Percentiles rank a stretch among this genome's conserved stretches.
Evolutionary conservation across 257 asterid species (phyloP).

Genomic region (Ajuga chamaepitys): DNA sequence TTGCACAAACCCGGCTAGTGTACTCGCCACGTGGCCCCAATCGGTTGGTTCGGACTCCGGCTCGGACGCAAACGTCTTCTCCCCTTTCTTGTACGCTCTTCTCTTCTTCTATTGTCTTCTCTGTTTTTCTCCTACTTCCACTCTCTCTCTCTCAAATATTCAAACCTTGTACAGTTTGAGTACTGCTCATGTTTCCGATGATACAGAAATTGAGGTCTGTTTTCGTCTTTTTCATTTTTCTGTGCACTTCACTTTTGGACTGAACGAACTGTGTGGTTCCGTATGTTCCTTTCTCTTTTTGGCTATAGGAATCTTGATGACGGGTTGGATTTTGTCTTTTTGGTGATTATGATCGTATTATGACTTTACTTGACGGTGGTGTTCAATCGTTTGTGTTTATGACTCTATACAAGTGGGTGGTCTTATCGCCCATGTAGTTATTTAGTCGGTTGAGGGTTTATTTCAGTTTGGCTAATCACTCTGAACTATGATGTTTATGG

Average conservation of each 20-base stretch:
- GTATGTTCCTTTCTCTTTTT: not conserved
- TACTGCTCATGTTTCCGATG: constrained; percentile 14
- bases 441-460: not conserved
- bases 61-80: constrained; percentile 17
- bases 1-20: constrained; percentile 7
- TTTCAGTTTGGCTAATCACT: not conserved
- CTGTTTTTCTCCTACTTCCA: constrained; percentile 5
- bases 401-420: not conserved
- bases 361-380: not conserved
- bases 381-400: constrained; percentile 7
- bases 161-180: not conserved
- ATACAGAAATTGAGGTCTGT: constrained; percentile 5
- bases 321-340: not conserved
- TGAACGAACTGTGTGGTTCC: not conserved
- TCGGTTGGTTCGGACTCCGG: constrained; percentile 33
- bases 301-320: not conserved
- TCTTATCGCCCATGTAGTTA: not conserved
- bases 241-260: not conserved
- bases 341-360: not conserved
- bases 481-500: not conserved
- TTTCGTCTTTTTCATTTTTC: not conserved
- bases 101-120: constrained; percentile 1
- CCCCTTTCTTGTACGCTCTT: constrained; percentile 29
- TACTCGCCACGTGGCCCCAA: constrained; percentile 30
- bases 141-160: not conserved